Evolutionary conservation across 805 yeast species (phyloP), one percentile per base, ranked within the genome.

Genomic region (Candida glaebosa): DNA sequence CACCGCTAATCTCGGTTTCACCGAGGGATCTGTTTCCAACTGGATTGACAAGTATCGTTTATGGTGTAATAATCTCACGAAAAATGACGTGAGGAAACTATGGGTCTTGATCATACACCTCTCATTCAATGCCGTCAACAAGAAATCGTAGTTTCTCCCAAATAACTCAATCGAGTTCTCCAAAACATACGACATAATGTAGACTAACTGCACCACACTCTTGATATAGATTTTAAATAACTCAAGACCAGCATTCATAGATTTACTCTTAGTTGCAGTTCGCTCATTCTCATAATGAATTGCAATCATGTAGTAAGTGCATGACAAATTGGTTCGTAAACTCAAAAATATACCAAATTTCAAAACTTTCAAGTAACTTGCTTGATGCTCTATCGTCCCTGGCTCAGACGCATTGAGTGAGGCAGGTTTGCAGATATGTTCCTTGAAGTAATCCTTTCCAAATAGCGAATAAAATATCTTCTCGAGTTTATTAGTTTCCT

Each of bases 391-490:
- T 12, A 16, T 30, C 33, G 38, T n/a, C 24, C 30, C 30, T 12
- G 38, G 38, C 17, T 35, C 30, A 9, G 30, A 6, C 5, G 14
- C 22, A 34, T 31, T 15, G 5, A 32, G 26, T 31, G 41, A 50
- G 25, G 63, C 61, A 4, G 71, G 66, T 18, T 54, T 54, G 44
- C 72, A 63, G 24, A 69, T 58, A 31, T 52, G 56, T 33, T 65
- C 71, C 31, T 59, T 56, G 52, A 69, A 69, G 42, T 67, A 69
- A 44, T 69, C 73, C 37, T 63, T 64, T 3, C 74, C 74, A 48
- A 68, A 69, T 30, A 56, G 54, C 7, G 65, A 56, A 33, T 58
- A 54, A 38, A 68, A 69, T 2, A 59, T 40, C 36, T 52, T 56
- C 41, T 69, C 75, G 36, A 69, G 51, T 28, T 54, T 52, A 40